These are phyloP conservation scores for Achaetomium macrosporum DNA, from an alignment of 2,329 filamentous ascomycete species.

Conservation along the genomic window DNA sequence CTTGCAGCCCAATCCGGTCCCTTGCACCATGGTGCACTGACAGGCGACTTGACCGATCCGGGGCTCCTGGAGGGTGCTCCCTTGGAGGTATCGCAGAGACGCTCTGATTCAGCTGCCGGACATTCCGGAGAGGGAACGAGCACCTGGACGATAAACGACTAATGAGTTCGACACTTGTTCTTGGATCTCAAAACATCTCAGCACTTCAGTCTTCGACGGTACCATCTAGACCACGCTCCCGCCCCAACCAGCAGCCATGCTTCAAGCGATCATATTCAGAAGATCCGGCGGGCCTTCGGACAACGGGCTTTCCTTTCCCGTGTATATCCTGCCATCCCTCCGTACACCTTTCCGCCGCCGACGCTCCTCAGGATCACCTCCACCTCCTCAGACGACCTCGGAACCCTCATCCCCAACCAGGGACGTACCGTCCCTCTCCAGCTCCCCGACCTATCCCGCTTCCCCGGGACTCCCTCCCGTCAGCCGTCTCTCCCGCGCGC, in stretches of 20 bases:
- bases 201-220: too few species aligned
- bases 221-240: too few species aligned
- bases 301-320: constrained; percentile 19
- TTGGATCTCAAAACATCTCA: too few species aligned
- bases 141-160: too few species aligned
- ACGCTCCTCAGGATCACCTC: background rate
- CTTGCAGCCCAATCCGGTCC: too few species aligned
- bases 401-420: background rate
- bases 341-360: constrained; percentile 22
- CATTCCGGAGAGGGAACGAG: background rate
- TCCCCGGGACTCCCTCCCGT: background rate
- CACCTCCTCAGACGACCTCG: background rate
- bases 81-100: too few species aligned
- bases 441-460: constrained; percentile 18
- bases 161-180: too few species aligned
- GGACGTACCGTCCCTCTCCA: constrained; percentile 20
- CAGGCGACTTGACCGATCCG: too few species aligned
- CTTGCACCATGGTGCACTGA: too few species aligned
- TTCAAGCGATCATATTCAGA: too few species aligned
- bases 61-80: too few species aligned
- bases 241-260: too few species aligned
- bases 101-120: background rate
- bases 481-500: constrained; percentile 36
- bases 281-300: constrained; percentile 4
- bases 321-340: constrained; percentile 27